phyloP scores from a whole-genome alignment of 129 eudicot species.

The Scalesia atractyloides region DNA sequence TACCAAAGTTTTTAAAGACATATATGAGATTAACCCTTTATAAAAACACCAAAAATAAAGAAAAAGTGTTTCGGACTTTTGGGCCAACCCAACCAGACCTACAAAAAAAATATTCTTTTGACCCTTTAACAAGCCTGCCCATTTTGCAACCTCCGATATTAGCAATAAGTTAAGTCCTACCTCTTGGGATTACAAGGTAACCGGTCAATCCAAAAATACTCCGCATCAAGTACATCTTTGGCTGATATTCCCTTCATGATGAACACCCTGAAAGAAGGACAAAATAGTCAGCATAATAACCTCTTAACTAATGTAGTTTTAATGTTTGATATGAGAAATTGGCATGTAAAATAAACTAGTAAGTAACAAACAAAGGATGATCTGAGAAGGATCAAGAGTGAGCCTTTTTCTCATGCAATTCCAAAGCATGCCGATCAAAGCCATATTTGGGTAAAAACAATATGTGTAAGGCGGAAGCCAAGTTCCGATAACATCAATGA shows the following conservation, averaged over 20 bases:
- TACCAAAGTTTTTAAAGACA: no score
- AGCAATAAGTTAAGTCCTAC: constrained; percentile 29
- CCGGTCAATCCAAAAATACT: constrained; percentile 95
- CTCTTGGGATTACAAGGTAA: constrained; percentile 93
- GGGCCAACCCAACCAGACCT: background rate
- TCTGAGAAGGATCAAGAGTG: constrained; percentile 89
- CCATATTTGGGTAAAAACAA: constrained; percentile 41
- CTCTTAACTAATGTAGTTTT: no score
- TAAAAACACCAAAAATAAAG: no score
- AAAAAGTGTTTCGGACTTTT: no score
- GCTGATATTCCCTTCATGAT: constrained; percentile 82
- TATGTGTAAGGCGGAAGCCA: no score
- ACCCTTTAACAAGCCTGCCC: background rate
- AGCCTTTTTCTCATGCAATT: constrained; percentile 89
- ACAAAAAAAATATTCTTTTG: background rate
- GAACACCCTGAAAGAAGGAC: background rate
- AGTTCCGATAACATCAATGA: background rate
- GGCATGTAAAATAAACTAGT: background rate
- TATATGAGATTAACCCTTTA: no score
- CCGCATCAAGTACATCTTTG: constrained; percentile 95
- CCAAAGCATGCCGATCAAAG: constrained; percentile 90
- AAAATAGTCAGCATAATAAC: no score
- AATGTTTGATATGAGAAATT: no score
- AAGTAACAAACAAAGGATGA: constrained; percentile 19
- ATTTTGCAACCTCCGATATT: background rate